Percentiles rank a stretch among this genome's conserved stretches.
These are phyloP conservation scores for Coleophoma crateriformis DNA, from an alignment of 2,329 filamentous ascomycete genomes.

Conservation along the genomic window DNA sequence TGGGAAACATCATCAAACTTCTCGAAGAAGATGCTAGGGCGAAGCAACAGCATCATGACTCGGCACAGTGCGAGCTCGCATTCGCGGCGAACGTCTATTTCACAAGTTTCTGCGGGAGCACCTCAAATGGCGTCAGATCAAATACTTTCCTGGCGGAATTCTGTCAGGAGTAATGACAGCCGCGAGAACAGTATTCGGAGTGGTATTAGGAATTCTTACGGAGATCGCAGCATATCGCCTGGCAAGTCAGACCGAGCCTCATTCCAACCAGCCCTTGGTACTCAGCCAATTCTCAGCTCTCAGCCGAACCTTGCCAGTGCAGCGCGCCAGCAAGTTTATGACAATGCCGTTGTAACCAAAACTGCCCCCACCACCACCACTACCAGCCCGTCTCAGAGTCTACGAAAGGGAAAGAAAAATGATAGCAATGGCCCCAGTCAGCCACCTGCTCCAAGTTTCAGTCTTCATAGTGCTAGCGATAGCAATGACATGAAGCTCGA, in stretches of 20 bases:
- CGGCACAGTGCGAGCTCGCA: conserved; percentile 38
- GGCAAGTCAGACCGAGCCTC: neutral
- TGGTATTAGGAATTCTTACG: conserved; percentile 40
- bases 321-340: conserved; percentile 22
- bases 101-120: conserved; percentile 23
- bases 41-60: conserved; percentile 31
- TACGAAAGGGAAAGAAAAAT: conserved; percentile 8
- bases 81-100: conserved; percentile 37
- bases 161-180: conserved; percentile 46
- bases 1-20: conserved; percentile 77
- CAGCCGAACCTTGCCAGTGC: conserved; percentile 20
- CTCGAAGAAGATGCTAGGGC: conserved; percentile 38
- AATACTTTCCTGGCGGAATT: conserved; percentile 84
- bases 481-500: conserved; percentile 34
- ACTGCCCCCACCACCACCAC: conserved; percentile 19
- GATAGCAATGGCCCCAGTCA: conserved; percentile 19
- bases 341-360: conserved; percentile 6
- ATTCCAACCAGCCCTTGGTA: neutral
- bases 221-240: conserved; percentile 50
- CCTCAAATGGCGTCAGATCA: conserved; percentile 51
- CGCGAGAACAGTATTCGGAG: conserved; percentile 30
- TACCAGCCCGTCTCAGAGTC: conserved; percentile 19
- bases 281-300: conserved; percentile 4
- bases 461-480: conserved; percentile 37
- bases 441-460: conserved; percentile 52